Conservation (phyloP, 2,329 filamentous ascomycete genomes). For the Ceratocystis variospora region DNA sequence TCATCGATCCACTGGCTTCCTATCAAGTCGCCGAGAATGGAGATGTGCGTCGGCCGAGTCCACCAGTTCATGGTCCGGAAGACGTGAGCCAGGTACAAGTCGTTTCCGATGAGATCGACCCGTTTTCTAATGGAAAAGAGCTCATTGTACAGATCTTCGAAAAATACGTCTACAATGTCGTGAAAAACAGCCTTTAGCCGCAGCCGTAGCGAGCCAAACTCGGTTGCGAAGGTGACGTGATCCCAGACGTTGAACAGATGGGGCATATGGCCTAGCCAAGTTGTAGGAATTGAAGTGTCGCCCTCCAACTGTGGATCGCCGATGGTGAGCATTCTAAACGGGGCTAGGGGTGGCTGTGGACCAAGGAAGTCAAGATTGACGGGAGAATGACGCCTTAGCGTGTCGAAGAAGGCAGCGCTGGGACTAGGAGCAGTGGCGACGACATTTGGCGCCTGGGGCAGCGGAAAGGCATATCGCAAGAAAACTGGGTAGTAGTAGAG, state of each 20-base stretch:
- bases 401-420: conserved; percentile 18
- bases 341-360: conserved; percentile 34
- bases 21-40: conserved; percentile 78
- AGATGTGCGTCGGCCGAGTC: conserved; percentile 70
- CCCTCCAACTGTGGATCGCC: conserved; percentile 92
- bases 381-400: conserved; percentile 16
- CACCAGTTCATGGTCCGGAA: conserved; percentile 76
- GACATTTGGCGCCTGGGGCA: conserved; percentile 27
- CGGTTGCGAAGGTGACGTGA: conserved; percentile 36
- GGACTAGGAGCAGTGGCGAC: conserved; percentile 12
- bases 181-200: conserved; percentile 42
- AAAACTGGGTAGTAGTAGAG: conserved; percentile 81
- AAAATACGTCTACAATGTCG: conserved; percentile 46
- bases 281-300: conserved; percentile 63
- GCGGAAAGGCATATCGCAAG: conserved; percentile 66
- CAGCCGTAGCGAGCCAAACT: conserved; percentile 35
- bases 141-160: conserved; percentile 55
- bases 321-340: conserved; percentile 75
- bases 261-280: conserved; percentile 39
- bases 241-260: conserved; percentile 36
- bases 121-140: conserved; percentile 59
- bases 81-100: conserved; percentile 86
- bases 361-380: conserved; percentile 3
- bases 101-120: conserved; percentile 83
- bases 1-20: conserved; percentile 92